A percentile compares a stretch with the other conserved stretches of the same genome.
Evolutionary conservation across 805 yeast genomes (phyloP).

Genomic region (Brettanomyces sp.): DNA sequence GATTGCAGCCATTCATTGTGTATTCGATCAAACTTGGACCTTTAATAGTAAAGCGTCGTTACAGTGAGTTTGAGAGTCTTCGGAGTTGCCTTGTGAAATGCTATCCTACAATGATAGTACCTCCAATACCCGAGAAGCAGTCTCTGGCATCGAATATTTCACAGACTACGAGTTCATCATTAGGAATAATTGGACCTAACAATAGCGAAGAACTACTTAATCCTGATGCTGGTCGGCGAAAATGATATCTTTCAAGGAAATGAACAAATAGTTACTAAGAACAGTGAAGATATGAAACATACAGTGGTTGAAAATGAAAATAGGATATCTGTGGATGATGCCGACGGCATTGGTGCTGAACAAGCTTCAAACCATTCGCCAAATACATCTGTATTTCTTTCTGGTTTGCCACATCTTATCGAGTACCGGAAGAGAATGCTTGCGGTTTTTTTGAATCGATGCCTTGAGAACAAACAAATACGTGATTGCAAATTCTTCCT

Average conservation of each 20-base stretch:
- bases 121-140: constrained; percentile 90
- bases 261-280: too few relatives aligned
- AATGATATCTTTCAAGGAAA: too few relatives aligned
- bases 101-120: constrained; percentile 75
- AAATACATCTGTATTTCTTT: background rate
- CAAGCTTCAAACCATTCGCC: background rate
- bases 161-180: constrained; percentile 21
- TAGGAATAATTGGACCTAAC: constrained; percentile 8
- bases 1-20: constrained; percentile 48
- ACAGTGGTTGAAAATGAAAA: background rate
- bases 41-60: constrained; percentile 66
- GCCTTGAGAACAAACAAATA: constrained; percentile 49
- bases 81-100: constrained; percentile 61
- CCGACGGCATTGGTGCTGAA: background rate
- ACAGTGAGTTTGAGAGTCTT: constrained; percentile 85
- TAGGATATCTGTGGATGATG: background rate
- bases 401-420: constrained; percentile 8
- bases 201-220: background rate
- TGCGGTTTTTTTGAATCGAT: constrained; percentile 68
- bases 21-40: constrained; percentile 66
- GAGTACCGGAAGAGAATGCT: constrained; percentile 71
- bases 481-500: constrained; percentile 53
- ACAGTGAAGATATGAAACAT: too few relatives aligned
- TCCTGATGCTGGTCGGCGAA: too few relatives aligned
- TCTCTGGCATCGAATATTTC: constrained; percentile 33